These are phyloP conservation scores for Phalaenopsis aphrodite DNA, from an alignment of 106 monocot species.

Conservation along the genomic window DNA sequence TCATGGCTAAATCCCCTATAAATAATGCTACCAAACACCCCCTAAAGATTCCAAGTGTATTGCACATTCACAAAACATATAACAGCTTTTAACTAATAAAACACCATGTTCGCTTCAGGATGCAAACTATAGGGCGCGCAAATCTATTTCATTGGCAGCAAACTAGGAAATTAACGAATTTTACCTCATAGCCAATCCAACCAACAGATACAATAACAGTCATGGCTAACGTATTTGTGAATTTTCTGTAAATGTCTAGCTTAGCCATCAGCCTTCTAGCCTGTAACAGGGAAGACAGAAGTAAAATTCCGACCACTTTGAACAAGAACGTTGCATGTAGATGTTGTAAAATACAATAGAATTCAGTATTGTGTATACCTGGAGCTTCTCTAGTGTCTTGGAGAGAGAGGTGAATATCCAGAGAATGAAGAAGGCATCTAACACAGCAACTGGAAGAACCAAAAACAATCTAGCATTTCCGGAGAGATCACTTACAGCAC, in stretches of 20 bases:
- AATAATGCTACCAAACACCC: too few relatives aligned
- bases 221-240: slow-evolving; percentile 76
- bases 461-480: slow-evolving; percentile 88
- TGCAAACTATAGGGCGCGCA: too few relatives aligned
- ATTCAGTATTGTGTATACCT: slow-evolving; percentile 30
- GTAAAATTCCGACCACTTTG: background rate
- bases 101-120: too few relatives aligned
- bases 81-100: background rate
- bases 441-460: slow-evolving; percentile 74
- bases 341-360: background rate
- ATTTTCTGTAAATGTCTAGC: slow-evolving; percentile 86
- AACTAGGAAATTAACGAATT: background rate
- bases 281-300: slow-evolving; percentile 23
- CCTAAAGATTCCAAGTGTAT: background rate
- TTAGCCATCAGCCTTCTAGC: slow-evolving; percentile 72
- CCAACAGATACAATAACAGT: slow-evolving; percentile 83
- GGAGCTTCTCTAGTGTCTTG: slow-evolving; percentile 87
- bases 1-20: too few relatives aligned
- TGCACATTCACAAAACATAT: background rate
- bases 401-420: slow-evolving; percentile 97
- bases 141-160: background rate
- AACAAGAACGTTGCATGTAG: background rate
- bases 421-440: slow-evolving; percentile 94
- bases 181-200: slow-evolving; percentile 87
- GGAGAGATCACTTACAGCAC: slow-evolving; percentile 80